A percentile compares a stretch with the other conserved stretches of the same genome.
These are phyloP conservation scores for Strombidium stylifer DNA, from an alignment of 73 alveolate species.

Conservation along the genomic window DNA sequence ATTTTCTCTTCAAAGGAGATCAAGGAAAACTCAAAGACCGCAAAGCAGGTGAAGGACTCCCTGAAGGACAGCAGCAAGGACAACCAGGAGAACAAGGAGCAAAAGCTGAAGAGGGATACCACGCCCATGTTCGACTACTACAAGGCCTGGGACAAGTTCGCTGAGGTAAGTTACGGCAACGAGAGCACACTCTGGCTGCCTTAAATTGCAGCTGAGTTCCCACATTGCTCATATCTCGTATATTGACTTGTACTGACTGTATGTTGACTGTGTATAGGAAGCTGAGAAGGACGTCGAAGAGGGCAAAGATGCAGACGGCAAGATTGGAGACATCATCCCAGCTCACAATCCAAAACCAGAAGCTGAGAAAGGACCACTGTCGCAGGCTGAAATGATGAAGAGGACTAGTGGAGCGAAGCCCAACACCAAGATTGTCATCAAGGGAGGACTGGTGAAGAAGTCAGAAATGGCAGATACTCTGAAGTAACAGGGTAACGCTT, in stretches of 20 bases:
- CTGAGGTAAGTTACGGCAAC: constrained; percentile 16
- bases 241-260: too few relatives aligned
- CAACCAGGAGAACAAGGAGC: too few relatives aligned
- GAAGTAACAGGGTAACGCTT: constrained; percentile 47
- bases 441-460: constrained; percentile 47
- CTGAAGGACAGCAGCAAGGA: neutral
- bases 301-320: constrained; percentile 11
- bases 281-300: constrained; percentile 6
- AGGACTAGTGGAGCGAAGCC: constrained; percentile 63
- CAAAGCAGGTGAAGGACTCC: too few relatives aligned
- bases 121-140: constrained; percentile 62
- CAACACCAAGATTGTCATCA: constrained; percentile 50
- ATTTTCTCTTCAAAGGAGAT: constrained; percentile 12
- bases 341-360: neutral
- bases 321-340: constrained; percentile 7
- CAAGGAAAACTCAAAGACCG: neutral
- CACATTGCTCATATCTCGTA: too few relatives aligned
- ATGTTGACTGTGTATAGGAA: constrained; percentile 5
- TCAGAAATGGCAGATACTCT: constrained; percentile 13
- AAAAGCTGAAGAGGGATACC: constrained; percentile 55
- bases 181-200: neutral
- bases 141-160: constrained; percentile 68
- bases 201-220: too few relatives aligned
- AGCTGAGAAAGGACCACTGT: constrained; percentile 6
- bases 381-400: constrained; percentile 45